Evolutionary conservation across 176 grass and related monocot genomes (phyloP), one percentile per base, ranked within the genome.

Genomic region (Musa beccarii): DNA sequence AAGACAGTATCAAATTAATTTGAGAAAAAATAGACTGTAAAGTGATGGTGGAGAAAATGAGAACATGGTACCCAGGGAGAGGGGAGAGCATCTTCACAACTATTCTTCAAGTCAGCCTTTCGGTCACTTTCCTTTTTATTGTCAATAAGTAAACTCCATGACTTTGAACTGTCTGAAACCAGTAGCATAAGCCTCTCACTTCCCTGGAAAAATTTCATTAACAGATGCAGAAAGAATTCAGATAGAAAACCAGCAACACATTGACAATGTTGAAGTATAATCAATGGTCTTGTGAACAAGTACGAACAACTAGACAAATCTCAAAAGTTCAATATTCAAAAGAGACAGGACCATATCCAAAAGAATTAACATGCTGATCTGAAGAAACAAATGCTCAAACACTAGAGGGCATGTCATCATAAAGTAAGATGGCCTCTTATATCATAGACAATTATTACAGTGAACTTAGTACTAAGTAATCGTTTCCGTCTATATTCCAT

Each of bases 151-250:
- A 73, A 54, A 77, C 84, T 53, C 84, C 80, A 83, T 70, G 85
- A 43, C 61, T 62, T 82, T 66, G 87, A 76, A 81, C 73, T 52
- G 76, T 96, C 85, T 71, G 93, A 96, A 85, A 96, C 83, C 84
- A 96, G 74, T 71, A 90, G 70, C 49, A 68, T 68, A 28, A 96
- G 85, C 57, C 85, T 96, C 85, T 92, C 93, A 79, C 89, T 92
- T 92, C 93, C 93, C 93, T 96, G 75, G 53, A 79, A 68, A 68
- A 85, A 84, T 11, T 79, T 29, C 76, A 83, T 69, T n/a, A 67
- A 63, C 34, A 86, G 11, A 76, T 78, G 65, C 16, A 12, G 22
- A 51, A 63, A 26, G n/a, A 79, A 73, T n/a, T 12, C 51, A 71
- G 73, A 69, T 16, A 61, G 22, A 66, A 73, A 51, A 61, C 51